Conservation (phyloP, 306 rosid species). For the Pyrus pyrifolia region DNA sequence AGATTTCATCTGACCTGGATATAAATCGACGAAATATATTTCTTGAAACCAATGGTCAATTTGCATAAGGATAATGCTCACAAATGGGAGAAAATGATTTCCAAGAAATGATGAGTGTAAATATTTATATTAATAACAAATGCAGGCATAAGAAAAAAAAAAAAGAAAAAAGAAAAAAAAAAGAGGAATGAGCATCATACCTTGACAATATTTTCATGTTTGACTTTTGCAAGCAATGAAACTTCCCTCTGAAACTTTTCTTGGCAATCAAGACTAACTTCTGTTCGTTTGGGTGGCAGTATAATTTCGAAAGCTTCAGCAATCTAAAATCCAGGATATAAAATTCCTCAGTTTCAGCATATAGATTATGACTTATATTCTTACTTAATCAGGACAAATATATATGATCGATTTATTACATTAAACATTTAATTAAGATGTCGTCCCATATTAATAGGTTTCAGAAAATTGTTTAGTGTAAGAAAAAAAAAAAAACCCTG, state of each 20-base stretch:
- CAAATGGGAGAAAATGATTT: background rate
- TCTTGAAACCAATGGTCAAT: background rate
- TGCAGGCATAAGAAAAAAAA: background rate
- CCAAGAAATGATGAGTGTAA: background rate
- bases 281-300: slow-evolving; percentile 18
- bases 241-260: slow-evolving; percentile 58
- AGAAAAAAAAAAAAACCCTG: background rate
- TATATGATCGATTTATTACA: background rate
- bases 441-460: background rate
- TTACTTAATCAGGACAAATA: background rate
- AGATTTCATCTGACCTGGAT: background rate
- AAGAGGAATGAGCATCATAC: slow-evolving; percentile 19
- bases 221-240: slow-evolving; percentile 26
- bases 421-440: background rate
- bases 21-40: background rate
- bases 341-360: slow-evolving; percentile 1
- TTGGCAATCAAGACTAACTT: slow-evolving; percentile 24
- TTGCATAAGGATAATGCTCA: background rate
- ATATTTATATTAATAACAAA: background rate
- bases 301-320: slow-evolving; percentile 9
- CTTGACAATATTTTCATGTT: slow-evolving; percentile 47
- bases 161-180: background rate
- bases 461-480: background rate
- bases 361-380: background rate
- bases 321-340: background rate